These are phyloP conservation scores for Phaeoacremonium minimum DNA, from an alignment of 2,329 filamentous ascomycete genomes.

Conservation along the genomic window DNA sequence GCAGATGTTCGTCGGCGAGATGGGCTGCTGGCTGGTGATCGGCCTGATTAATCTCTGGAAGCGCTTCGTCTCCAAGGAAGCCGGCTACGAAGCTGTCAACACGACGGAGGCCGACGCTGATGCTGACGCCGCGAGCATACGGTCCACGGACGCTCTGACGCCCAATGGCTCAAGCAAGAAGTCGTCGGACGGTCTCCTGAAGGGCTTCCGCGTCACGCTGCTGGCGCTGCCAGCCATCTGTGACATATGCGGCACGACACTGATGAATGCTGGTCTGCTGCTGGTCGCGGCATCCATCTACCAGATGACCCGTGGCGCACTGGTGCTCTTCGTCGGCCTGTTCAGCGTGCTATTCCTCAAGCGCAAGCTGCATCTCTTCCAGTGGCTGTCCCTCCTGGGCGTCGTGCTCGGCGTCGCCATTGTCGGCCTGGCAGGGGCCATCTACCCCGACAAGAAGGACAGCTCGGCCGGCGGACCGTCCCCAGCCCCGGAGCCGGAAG, in stretches of 20 bases:
- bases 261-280: slow-evolving; percentile 94
- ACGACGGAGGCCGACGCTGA: slow-evolving; percentile 43
- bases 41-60: slow-evolving; percentile 64
- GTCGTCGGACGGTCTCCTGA: slow-evolving; percentile 50
- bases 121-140: slow-evolving; percentile 37
- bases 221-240: slow-evolving; percentile 85
- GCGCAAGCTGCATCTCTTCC: slow-evolving; percentile 76
- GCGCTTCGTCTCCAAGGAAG: slow-evolving; percentile 42
- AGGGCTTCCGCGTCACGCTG: slow-evolving; percentile 67
- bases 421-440: slow-evolving; percentile 82
- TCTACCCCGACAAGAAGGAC: slow-evolving; percentile 65
- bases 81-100: slow-evolving; percentile 64
- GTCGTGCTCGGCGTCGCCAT: slow-evolving; percentile 85
- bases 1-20: slow-evolving; percentile 97
- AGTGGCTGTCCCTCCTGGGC: slow-evolving; percentile 84
- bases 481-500: slow-evolving; percentile 23
- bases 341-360: slow-evolving; percentile 91
- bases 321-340: slow-evolving; percentile 91
- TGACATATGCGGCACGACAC: slow-evolving; percentile 90
- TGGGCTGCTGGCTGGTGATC: slow-evolving; percentile 92
- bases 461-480: slow-evolving; percentile 16
- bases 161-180: slow-evolving; percentile 35
- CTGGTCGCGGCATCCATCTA: slow-evolving; percentile 96
- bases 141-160: slow-evolving; percentile 36
- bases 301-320: slow-evolving; percentile 94